Base-by-base conservation (phyloP, 2,329 filamentous ascomycete species). In the Xylariaceae sp. region DNA sequence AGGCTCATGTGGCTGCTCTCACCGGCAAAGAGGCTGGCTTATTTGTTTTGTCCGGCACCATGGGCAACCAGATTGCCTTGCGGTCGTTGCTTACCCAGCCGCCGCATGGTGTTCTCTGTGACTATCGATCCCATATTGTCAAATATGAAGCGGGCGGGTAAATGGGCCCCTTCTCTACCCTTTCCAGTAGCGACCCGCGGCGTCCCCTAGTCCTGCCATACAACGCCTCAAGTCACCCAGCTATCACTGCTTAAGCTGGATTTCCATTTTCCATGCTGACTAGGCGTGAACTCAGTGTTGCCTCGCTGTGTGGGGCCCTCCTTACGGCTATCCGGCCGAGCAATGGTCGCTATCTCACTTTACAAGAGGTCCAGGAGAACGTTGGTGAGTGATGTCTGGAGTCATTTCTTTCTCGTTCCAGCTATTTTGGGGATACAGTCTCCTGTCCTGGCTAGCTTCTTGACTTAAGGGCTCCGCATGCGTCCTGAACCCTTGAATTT, bases 21-120 rank as follows among this genome's bases (percentile, higher is more conserved):
- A 83, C 87, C 2, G 80, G 80, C 56, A 87, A 91, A 63, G 82
- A 88, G 63, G 81, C 81, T 30, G 85, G 80, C 0, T 74, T 92
- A 1, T 83, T 92, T 53, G 88, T 92, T 36, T 79, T 91, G 20
- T 89, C 86, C 0, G 89, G 89, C 4, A 92, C 89, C 1, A 92
- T 92, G 88, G 89, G 87, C 29, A 92, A 92, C 72, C 89, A 92
- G 67, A 77, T 93, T 33, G 83, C 86, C 1, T 77, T 92, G 30
- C 86, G 89, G 26, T 79, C 87, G 1, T 85, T 91, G 61, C 79
- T 92, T 6, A 76, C 75, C 1, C 84, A 85, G 42, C 88, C 89
- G 5, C 89, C 89, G 0, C 83, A 92, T 67, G 79, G 80, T 16
- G 79, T 93, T 16, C 75, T 92, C 8, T 86, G 85, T 62, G 89